Evolutionary conservation across 768 basidiomycete genomes (phyloP).

Genomic region (Lentinula edodes): DNA sequence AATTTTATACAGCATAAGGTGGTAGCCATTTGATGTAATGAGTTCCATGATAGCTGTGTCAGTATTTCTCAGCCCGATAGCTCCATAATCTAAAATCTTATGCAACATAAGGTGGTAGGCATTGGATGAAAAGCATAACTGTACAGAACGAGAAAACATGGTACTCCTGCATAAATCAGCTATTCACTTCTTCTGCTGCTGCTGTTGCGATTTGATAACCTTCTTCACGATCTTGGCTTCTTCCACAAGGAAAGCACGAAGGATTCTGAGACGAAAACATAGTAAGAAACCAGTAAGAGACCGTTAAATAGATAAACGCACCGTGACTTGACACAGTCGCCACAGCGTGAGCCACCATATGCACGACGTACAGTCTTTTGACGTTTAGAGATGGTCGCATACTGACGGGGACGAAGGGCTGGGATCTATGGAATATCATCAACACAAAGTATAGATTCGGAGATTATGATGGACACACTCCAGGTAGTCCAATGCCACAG

Average conservation of each 20-base stretch:
- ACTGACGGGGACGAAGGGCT: slow-evolving; percentile 93
- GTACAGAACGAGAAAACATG: background rate
- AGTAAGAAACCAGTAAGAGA: slow-evolving; percentile 7
- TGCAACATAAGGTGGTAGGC: background rate
- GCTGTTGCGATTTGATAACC: slow-evolving; percentile 92
- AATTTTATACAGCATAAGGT: background rate
- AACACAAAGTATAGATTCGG: background rate
- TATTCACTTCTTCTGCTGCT: slow-evolving; percentile 22
- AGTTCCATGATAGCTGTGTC: slow-evolving; percentile 11
- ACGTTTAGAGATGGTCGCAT: slow-evolving; percentile 94
- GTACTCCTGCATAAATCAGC: background rate
- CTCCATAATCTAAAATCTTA: background rate
- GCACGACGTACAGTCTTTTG: slow-evolving; percentile 95
- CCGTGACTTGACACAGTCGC: slow-evolving; percentile 93
- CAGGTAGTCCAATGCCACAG: slow-evolving; percentile 90
- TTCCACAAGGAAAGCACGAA: slow-evolving; percentile 97
- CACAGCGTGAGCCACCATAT: slow-evolving; percentile 97
- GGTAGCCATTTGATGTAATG: background rate
- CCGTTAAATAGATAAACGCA: slow-evolving; percentile 29
- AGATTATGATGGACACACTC: slow-evolving; percentile 53
- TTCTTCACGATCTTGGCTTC: slow-evolving; percentile 99
- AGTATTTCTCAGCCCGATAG: background rate
- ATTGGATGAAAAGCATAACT: background rate
- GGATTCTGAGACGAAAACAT: slow-evolving; percentile 56
- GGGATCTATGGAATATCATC: slow-evolving; percentile 54